A percentile compares a stretch with the other conserved stretches of the same genome.
phyloP scores from a whole-genome alignment of 164 flowering plant genomes.

The Cinnamomum chago region DNA sequence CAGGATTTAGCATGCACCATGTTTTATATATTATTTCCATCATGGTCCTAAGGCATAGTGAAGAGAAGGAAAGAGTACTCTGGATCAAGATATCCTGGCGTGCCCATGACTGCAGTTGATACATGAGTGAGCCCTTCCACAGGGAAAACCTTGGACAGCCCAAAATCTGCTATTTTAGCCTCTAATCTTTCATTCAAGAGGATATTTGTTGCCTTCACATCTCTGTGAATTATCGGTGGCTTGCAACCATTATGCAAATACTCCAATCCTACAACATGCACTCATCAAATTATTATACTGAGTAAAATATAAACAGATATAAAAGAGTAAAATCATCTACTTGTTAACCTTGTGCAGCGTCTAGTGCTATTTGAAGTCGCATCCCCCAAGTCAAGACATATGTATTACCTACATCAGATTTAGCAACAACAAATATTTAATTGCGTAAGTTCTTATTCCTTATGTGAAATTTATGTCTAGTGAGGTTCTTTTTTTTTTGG shows the following conservation, averaged over 20 bases:
- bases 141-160: constrained; percentile 38
- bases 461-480: background rate
- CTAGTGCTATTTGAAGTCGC: constrained; percentile 33
- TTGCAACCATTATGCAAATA: constrained; percentile 46
- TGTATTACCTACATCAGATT: background rate
- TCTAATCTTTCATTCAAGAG: constrained; percentile 34
- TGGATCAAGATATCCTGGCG: constrained; percentile 56
- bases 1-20: background rate
- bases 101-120: constrained; percentile 37
- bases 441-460: background rate
- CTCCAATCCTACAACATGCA: constrained; percentile 40
- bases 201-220: constrained; percentile 48
- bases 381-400: background rate
- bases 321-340: no score
- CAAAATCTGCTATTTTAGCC: constrained; percentile 56
- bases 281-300: background rate
- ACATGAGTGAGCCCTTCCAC: constrained; percentile 24
- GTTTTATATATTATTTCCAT: no score
- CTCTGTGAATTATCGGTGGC: constrained; percentile 56
- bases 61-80: constrained; percentile 35
- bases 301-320: background rate
- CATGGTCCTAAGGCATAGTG: background rate
- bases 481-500: background rate
- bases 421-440: background rate
- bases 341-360: constrained; percentile 37